A percentile compares a stretch with the other conserved stretches of the same genome.
Evolutionary conservation across 2,329 filamentous ascomycete species (phyloP).

Genomic region (Bertia moriformis): DNA sequence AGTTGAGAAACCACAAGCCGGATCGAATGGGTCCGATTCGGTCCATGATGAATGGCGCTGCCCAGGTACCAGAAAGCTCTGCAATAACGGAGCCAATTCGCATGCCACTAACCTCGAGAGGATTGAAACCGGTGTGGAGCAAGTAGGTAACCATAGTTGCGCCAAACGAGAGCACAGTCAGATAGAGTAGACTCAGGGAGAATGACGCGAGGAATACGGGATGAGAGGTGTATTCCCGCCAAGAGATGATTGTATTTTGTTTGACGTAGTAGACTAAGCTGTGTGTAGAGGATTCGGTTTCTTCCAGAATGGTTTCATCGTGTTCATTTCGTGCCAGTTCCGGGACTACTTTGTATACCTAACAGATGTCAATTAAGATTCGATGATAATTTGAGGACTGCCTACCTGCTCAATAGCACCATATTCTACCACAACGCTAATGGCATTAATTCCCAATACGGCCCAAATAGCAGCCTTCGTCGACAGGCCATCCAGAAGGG

Average conservation of each 20-base stretch:
- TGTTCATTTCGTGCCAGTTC: slow-evolving; percentile 5
- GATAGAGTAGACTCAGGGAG: slow-evolving; percentile 40
- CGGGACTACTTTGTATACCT: slow-evolving; percentile 11
- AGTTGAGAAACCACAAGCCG: slow-evolving; percentile 57
- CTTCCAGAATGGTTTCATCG: not conserved
- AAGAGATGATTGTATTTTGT: slow-evolving; percentile 10
- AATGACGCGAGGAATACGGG: slow-evolving; percentile 45
- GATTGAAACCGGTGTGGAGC: slow-evolving; percentile 33
- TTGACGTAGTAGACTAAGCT: slow-evolving; percentile 5
- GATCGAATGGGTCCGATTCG: slow-evolving; percentile 43
- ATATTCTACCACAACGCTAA: slow-evolving; percentile 34
- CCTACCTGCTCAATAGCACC: slow-evolving; percentile 29
- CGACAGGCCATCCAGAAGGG: slow-evolving; percentile 29
- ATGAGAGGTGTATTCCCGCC: slow-evolving; percentile 33
- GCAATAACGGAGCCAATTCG: slow-evolving; percentile 35
- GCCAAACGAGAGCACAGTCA: slow-evolving; percentile 42
- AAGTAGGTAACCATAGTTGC: slow-evolving; percentile 55
- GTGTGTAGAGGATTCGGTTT: not conserved
- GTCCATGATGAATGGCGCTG: slow-evolving; percentile 37
- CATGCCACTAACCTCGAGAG: slow-evolving; percentile 34
- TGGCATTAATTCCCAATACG: slow-evolving; percentile 30
- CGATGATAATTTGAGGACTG: too few relatives aligned
- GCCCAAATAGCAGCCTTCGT: slow-evolving; percentile 29
- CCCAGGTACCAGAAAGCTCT: slow-evolving; percentile 47
- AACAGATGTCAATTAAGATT: not conserved